phyloP scores from a whole-genome alignment of 1,139 yeast species.

The Pichia sp. region DNA sequence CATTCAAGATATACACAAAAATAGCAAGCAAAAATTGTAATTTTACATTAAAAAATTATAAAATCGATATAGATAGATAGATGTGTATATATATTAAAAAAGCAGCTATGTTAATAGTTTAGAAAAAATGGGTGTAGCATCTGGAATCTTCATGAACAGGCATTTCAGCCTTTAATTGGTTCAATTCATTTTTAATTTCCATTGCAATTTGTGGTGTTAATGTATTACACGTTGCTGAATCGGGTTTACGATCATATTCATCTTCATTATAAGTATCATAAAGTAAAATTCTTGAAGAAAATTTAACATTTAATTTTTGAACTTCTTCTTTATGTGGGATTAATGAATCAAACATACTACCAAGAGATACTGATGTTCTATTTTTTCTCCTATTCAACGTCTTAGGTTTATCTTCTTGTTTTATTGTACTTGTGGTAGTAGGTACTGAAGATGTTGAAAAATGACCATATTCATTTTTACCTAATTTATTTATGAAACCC shows the following conservation, averaged over 20 bases:
- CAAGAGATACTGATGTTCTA: constrained; percentile 21
- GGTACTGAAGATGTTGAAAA: constrained; percentile 14
- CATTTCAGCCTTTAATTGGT: constrained; percentile 70
- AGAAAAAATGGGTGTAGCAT: constrained; percentile 80
- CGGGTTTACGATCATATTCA: constrained; percentile 92
- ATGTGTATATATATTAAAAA: too few species aligned
- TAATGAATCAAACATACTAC: constrained; percentile 22
- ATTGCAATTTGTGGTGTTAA: constrained; percentile 85
- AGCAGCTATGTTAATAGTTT: constrained; percentile 10
- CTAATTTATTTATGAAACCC: constrained; percentile 11
- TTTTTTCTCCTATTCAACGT: constrained; percentile 14
- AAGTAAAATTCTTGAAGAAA: constrained; percentile 76
- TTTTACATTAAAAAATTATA: too few species aligned
- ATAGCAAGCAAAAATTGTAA: too few species aligned
- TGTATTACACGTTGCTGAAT: constrained; percentile 86
- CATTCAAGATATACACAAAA: too few species aligned
- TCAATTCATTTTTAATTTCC: constrained; percentile 80
- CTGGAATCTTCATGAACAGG: constrained; percentile 69
- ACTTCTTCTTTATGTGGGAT: background rate
- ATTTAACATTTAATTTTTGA: constrained; percentile 42
- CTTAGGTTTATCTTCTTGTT: constrained; percentile 16
- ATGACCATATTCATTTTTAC: constrained; percentile 7
- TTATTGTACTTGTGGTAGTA: background rate
- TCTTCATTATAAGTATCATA: constrained; percentile 81
- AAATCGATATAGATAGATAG: too few species aligned